Base-by-base conservation (phyloP, 2,329 filamentous ascomycete genomes). In the Didymella arachidicola region DNA sequence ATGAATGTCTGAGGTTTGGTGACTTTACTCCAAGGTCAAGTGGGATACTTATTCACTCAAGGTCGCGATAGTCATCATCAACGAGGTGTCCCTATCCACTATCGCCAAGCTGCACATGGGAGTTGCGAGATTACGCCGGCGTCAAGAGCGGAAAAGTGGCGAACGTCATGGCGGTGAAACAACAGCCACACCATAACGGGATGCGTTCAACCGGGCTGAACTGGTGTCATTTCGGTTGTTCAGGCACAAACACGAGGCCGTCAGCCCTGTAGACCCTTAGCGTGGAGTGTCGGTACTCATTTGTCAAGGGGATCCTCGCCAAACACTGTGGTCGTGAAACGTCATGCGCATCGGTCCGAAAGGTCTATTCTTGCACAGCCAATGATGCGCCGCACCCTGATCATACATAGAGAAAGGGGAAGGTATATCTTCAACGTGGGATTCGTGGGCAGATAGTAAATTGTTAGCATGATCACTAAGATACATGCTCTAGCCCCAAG, bases 121-220 rank as follows among this genome's bases (percentile, higher is more conserved):
- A 12, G 25, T 8, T 46, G 49, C 19, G 49, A 60, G 45, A 60
- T 60, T 60, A 53, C 7, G 4, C 26, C 48, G 53, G 38, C 16
- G 38, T 30, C 19, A 27, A 54, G 54, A 58, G 58, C 39, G 39
- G 22, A 42, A 65, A 55, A 58, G 52, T 60, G 63, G 60, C 49
- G 53, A 61, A 53, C 39, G 56, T 51, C 41, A 26, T 50, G 45
- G 32, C 43, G 41, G 41, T 61, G 57, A 63, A 65, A 65, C 56
- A 54, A 22, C 32, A 45, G 36, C 48, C 26, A 41, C 30, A 16
- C 47, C 46, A n/a, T 18, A 54, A n/a, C 1, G 7, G 47, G 62
- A 42, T 53, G 18, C 30, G 46, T 52, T 59, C 52, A 42, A 48
- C 45, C 45, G 51, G 44, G 22, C 41, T 22, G 47, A 56, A 56